Evolutionary conservation across 2,329 filamentous ascomycete genomes (phyloP).

Genomic region (Achaetomium macrosporum): DNA sequence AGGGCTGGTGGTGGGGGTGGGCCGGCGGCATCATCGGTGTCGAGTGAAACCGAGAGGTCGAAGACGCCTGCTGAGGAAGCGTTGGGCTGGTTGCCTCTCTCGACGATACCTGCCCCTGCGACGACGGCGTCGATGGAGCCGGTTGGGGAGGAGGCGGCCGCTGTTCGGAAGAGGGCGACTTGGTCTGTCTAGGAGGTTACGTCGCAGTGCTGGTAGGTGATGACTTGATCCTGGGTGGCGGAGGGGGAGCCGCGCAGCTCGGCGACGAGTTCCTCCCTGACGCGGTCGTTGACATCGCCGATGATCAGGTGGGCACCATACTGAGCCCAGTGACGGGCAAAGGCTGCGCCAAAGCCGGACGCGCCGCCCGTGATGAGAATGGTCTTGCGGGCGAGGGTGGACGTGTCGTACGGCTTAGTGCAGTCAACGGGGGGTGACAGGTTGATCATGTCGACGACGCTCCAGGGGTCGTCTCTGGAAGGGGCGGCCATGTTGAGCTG

Average conservation of each 20-base stretch:
- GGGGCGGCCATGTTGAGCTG: conserved; percentile 10
- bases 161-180: conserved; percentile 56
- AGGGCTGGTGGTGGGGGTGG: conserved; percentile 41
- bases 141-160: conserved; percentile 46
- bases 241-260: conserved; percentile 40
- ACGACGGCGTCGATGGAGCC: conserved; percentile 57
- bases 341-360: conserved; percentile 52
- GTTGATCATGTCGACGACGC: conserved; percentile 12
- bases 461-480: conserved; percentile 18
- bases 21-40: conserved; percentile 30
- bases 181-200: conserved; percentile 61
- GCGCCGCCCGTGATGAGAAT: conserved; percentile 61
- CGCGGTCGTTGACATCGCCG: conserved; percentile 53
- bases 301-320: conserved; percentile 56
- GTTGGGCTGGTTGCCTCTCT: conserved; percentile 25
- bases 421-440: conserved; percentile 42
- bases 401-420: conserved; percentile 38
- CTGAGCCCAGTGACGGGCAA: conserved; percentile 48
- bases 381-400: conserved; percentile 47
- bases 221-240: conserved; percentile 39
- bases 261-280: conserved; percentile 50
- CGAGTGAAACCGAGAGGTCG: conserved; percentile 35
- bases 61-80: conserved; percentile 33
- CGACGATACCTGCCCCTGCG: conserved; percentile 59
- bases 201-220: conserved; percentile 53